Percentiles rank a stretch among this genome's conserved stretches.
Evolutionary conservation across 2,329 filamentous ascomycete genomes (phyloP).

Genomic region (Pestalotiopsis sp.): DNA sequence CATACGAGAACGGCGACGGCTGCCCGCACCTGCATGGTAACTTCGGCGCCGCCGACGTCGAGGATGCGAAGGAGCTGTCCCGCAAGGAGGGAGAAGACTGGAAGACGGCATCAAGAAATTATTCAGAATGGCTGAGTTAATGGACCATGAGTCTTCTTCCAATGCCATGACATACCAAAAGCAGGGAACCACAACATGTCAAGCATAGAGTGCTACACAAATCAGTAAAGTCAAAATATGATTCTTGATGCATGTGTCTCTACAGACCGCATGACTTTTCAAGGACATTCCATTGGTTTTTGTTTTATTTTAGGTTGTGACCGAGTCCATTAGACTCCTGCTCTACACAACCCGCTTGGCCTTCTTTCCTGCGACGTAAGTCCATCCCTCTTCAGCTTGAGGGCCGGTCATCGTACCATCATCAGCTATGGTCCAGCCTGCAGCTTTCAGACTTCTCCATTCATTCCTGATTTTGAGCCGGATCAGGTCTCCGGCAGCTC

Average conservation of each 20-base stretch:
- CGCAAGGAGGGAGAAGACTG: constrained; percentile 48
- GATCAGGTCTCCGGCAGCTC: constrained; percentile 85
- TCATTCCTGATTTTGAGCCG: constrained; percentile 68
- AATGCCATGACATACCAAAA: neutral
- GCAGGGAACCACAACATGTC: too few species aligned
- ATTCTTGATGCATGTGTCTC: too few species aligned
- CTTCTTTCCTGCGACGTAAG: constrained; percentile 23
- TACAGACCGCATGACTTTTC: too few species aligned
- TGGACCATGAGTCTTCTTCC: neutral
- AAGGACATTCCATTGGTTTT: too few species aligned
- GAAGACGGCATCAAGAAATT: constrained; percentile 43
- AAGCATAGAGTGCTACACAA: too few species aligned
- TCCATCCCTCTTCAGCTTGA: constrained; percentile 28
- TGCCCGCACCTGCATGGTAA: constrained; percentile 65
- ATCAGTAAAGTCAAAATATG: too few species aligned
- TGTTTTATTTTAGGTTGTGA: too few species aligned
- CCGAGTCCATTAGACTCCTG: too few species aligned
- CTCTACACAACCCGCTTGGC: constrained; percentile 14
- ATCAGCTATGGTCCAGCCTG: constrained; percentile 66
- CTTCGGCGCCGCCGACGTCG: constrained; percentile 56
- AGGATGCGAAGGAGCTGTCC: constrained; percentile 47
- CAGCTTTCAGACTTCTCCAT: constrained; percentile 68
- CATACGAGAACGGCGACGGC: constrained; percentile 55
- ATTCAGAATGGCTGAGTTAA: constrained; percentile 40
- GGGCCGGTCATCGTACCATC: constrained; percentile 50